phyloP scores from a whole-genome alignment of 805 yeast genomes.

The Lipomyces starkeyi region DNA sequence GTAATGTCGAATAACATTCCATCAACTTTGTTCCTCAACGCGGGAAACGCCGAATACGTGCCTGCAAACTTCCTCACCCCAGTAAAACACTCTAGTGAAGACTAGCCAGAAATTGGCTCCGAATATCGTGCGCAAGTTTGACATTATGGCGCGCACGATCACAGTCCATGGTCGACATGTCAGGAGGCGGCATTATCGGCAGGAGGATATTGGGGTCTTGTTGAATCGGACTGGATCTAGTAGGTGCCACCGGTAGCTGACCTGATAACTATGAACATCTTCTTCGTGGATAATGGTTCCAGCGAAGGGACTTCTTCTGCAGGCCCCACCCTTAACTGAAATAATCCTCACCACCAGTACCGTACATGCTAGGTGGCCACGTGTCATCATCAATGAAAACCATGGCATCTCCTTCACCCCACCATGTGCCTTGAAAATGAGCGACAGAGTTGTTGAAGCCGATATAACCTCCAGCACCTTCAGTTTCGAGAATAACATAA shows the following conservation, averaged over 20 bases:
- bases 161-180: background rate
- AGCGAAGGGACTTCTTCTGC: background rate
- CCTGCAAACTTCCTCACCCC: background rate
- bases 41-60: background rate
- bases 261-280: background rate
- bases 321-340: slow-evolving; percentile 1
- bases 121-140: background rate
- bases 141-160: background rate
- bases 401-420: slow-evolving; percentile 5
- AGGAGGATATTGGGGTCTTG: slow-evolving; percentile 5
- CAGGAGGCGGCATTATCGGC: background rate
- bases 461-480: background rate
- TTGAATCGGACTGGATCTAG: slow-evolving; percentile 3
- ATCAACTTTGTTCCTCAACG: no score
- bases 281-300: slow-evolving; percentile 3
- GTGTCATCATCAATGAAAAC: slow-evolving; percentile 1
- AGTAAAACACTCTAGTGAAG: background rate
- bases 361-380: slow-evolving; percentile 6
- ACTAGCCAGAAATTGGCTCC: background rate
- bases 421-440: slow-evolving; percentile 2
- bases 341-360: slow-evolving; percentile 2
- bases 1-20: no score
- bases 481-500: slow-evolving; percentile 1
- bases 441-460: slow-evolving; percentile 1
- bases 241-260: background rate